A percentile compares a stretch with the other conserved stretches of the same genome.
Conservation (phyloP, 2,329 filamentous ascomycete genomes). For the Clonostachys sp. region DNA sequence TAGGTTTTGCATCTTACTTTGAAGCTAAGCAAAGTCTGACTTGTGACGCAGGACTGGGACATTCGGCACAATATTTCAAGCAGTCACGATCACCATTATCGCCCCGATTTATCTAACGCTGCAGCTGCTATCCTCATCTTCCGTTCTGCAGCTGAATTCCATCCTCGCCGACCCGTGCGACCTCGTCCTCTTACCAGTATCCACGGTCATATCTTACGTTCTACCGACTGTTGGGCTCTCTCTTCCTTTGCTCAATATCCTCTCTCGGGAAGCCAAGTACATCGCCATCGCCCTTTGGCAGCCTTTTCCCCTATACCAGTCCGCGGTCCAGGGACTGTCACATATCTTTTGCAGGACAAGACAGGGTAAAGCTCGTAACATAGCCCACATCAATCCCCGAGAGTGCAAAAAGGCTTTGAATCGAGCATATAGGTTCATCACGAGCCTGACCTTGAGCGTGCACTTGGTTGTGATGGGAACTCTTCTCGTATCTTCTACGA, state of each 20-base stretch:
- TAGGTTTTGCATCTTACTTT: background rate
- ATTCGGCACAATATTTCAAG: conserved; percentile 3
- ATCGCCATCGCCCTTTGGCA: conserved; percentile 5
- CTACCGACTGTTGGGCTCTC: background rate
- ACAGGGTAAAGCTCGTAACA: background rate
- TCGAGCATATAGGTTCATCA: conserved; percentile 1
- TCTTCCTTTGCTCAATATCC: conserved; percentile 1
- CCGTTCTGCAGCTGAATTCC: background rate
- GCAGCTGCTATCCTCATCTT: background rate
- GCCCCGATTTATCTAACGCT: conserved; percentile 3
- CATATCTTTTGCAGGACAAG: background rate
- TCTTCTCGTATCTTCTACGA: background rate
- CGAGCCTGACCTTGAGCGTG: background rate
- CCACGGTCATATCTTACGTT: conserved; percentile 1
- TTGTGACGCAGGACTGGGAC: conserved; percentile 1
- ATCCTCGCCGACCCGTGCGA: conserved; percentile 1
- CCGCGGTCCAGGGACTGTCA: background rate
- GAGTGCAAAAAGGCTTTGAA: background rate
- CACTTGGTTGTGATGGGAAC: conserved; percentile 1
- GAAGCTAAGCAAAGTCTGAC: conserved; percentile 1
- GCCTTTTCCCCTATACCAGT: conserved; percentile 5
- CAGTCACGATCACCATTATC: conserved; percentile 5
- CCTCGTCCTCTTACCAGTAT: conserved; percentile 1
- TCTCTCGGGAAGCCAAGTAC: background rate
- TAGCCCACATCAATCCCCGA: background rate